phyloP scores from a whole-genome alignment of 225 moss, liverwort and hornwort genomes.

The Climacium dendroides region DNA sequence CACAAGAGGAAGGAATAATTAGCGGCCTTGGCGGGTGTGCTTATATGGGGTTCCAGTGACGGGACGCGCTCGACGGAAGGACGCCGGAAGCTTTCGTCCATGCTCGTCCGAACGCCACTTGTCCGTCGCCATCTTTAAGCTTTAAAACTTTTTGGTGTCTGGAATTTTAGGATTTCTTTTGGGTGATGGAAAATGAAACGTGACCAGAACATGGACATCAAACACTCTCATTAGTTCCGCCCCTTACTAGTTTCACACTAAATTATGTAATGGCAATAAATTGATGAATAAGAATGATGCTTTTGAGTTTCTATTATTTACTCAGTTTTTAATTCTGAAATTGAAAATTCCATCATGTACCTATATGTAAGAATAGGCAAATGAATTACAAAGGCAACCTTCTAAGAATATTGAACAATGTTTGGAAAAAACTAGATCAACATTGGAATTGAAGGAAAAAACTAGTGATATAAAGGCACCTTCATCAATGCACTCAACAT shows the following conservation, averaged over 20 bases:
- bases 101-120: not conserved
- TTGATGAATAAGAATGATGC: no score
- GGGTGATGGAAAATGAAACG: not conserved
- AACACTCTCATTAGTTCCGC: fast-evolving
- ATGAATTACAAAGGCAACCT: not conserved
- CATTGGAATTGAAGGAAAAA: not conserved
- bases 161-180: not conserved
- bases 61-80: not conserved
- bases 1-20: not conserved
- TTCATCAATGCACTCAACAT: not conserved
- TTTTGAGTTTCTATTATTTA: not conserved
- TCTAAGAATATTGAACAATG: not conserved
- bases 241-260: not conserved
- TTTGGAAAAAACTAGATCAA: no score
- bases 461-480: not conserved
- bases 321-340: not conserved
- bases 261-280: no score
- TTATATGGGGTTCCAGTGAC: not conserved
- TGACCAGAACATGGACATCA: not conserved
- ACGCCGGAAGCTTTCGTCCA: not conserved
- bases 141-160: not conserved
- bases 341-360: not conserved
- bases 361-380: not conserved
- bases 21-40: not conserved
- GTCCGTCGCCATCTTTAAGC: not conserved